Percentiles rank a stretch among this genome's conserved stretches.
Conservation (phyloP, 805 yeast species). For the Candida ponderosae region DNA sequence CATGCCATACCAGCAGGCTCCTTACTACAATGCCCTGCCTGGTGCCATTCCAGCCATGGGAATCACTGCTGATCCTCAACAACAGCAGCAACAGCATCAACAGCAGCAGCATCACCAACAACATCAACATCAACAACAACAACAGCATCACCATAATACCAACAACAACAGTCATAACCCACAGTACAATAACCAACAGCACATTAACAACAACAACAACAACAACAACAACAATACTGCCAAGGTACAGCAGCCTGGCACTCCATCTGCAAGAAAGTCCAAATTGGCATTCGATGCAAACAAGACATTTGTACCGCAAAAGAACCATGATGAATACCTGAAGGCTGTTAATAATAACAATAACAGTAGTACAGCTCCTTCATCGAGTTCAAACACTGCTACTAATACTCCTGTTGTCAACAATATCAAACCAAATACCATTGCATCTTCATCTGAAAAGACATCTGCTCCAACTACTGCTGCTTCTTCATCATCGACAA, state of each 20-base stretch:
- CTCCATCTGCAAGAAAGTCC: not conserved
- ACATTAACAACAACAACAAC: not conserved
- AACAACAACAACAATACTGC: not conserved
- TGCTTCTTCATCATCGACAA: not conserved
- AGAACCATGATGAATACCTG: slow-evolving; percentile 1
- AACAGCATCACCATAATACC: not conserved
- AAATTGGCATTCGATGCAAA: slow-evolving; percentile 1
- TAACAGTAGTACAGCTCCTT: not conserved
- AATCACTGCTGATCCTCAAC: slow-evolving; percentile 32
- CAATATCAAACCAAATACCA: not conserved
- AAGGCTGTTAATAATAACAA: not conserved
- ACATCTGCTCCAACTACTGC: not conserved
- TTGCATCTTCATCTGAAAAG: not conserved
- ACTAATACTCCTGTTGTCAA: not conserved
- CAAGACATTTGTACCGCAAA: slow-evolving; percentile 2
- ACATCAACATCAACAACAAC: not conserved
- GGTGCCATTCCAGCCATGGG: not conserved
- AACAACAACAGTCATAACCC: not conserved
- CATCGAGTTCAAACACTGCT: not conserved
- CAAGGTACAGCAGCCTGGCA: not conserved
- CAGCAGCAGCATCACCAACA: not conserved
- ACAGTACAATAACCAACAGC: too few species aligned
- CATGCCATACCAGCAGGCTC: not conserved
- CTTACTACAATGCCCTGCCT: not conserved
- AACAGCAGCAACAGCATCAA: slow-evolving; percentile 51